Percentiles rank a stretch among this genome's conserved stretches.
These are phyloP conservation scores for Chrysoporthe cubensis DNA, from an alignment of 2,329 filamentous ascomycete genomes.

Conservation along the genomic window DNA sequence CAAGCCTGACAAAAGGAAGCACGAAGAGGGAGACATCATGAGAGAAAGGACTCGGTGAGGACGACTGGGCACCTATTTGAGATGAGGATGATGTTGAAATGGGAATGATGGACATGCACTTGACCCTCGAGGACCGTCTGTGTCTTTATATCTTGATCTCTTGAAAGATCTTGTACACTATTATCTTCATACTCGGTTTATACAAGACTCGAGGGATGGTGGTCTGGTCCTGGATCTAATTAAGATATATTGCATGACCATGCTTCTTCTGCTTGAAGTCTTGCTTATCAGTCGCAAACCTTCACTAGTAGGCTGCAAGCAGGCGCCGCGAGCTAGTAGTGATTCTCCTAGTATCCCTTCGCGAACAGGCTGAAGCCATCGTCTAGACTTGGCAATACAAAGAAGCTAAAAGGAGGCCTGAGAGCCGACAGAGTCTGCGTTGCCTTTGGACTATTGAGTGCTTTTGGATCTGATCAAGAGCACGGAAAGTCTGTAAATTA, in stretches of 20 bases:
- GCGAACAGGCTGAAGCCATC: background rate
- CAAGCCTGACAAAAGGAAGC: background rate
- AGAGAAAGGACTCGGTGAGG: background rate
- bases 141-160: background rate
- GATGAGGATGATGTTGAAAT: background rate
- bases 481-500: background rate
- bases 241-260: background rate
- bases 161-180: background rate
- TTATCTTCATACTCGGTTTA: background rate
- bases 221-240: background rate
- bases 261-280: background rate
- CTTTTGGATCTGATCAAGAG: background rate
- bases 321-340: background rate
- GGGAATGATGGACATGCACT: background rate
- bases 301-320: background rate
- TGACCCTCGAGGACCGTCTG: background rate
- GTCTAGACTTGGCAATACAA: background rate
- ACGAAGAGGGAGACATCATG: background rate
- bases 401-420: background rate
- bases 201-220: background rate
- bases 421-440: background rate
- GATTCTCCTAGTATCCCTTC: background rate
- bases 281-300: background rate
- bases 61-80: background rate
- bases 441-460: constrained; percentile 6